Conservation (phyloP, 2,329 filamentous ascomycete species). For the Verticillium nonalfalfae region DNA sequence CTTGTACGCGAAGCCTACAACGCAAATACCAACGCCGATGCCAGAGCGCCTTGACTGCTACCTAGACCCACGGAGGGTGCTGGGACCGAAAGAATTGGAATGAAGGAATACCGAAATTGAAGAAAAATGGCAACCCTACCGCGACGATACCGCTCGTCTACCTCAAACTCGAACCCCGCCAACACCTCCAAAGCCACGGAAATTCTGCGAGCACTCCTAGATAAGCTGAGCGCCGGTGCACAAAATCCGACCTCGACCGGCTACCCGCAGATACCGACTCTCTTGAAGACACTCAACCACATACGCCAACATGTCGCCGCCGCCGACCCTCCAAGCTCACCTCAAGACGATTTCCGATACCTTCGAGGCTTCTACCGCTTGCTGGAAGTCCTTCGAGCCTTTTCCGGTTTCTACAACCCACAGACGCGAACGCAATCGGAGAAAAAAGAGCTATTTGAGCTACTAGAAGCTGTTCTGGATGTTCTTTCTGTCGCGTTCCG, state of each 20-base stretch:
- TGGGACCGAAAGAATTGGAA: conserved; percentile 15
- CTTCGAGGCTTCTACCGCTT: conserved; percentile 72
- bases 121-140: conserved; percentile 43
- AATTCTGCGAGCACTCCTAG: conserved; percentile 49
- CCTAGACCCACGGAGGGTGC: conserved; percentile 27
- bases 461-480: conserved; percentile 66
- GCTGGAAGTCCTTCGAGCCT: conserved; percentile 60
- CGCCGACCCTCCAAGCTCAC: conserved; percentile 34
- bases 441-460: conserved; percentile 57
- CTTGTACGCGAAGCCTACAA: neutral
- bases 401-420: conserved; percentile 73
- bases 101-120: conserved; percentile 4
- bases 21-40: conserved; percentile 9
- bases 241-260: conserved; percentile 23
- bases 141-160: conserved; percentile 58
- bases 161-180: conserved; percentile 50
- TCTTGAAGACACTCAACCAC: conserved; percentile 53
- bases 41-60: conserved; percentile 7
- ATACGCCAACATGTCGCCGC: conserved; percentile 58
- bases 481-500: conserved; percentile 70
- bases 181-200: conserved; percentile 55
- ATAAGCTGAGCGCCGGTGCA: conserved; percentile 32
- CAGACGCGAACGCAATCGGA: conserved; percentile 54
- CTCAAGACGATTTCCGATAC: conserved; percentile 78
- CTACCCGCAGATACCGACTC: conserved; percentile 40